A percentile compares a stretch with the other conserved stretches of the same genome.
These are phyloP conservation scores for Angomonas deanei DNA, from an alignment of 208 protist species.

Conservation along the genomic window DNA sequence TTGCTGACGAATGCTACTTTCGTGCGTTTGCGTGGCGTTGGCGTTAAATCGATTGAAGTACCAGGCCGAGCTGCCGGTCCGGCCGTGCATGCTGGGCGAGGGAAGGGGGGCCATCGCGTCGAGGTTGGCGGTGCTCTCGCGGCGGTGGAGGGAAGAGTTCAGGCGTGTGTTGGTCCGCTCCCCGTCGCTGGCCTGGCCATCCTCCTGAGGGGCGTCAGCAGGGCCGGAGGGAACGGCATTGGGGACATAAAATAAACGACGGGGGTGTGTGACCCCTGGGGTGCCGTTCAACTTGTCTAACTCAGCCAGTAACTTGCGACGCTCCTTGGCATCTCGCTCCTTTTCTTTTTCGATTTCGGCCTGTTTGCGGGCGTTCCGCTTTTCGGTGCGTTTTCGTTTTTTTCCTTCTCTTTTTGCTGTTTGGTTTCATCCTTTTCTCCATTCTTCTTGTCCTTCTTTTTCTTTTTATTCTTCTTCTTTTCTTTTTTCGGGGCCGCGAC, in stretches of 20 bases:
- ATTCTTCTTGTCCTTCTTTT: background rate
- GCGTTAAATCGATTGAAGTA: slow-evolving; percentile 39
- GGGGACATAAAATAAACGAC: background rate
- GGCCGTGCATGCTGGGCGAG: slow-evolving; percentile 33
- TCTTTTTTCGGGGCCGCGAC: background rate
- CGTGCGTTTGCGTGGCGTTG: slow-evolving; percentile 21
- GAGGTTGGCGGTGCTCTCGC: background rate
- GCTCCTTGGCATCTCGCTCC: slow-evolving; percentile 1
- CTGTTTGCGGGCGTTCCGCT: background rate
- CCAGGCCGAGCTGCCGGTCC: slow-evolving; percentile 53
- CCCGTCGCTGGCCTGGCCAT: background rate
- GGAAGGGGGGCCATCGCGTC: background rate
- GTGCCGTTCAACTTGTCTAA: background rate
- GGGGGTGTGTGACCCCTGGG: background rate
- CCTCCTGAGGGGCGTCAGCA: too few relatives aligned
- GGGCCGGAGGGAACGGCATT: slow-evolving; percentile 8
- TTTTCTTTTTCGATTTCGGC: slow-evolving; percentile 5
- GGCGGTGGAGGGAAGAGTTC: background rate
- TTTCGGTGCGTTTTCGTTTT: background rate
- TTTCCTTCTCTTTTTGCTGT: background rate
- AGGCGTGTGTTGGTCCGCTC: background rate
- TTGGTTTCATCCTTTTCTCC: background rate
- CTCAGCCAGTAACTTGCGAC: background rate
- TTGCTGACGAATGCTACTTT: background rate
- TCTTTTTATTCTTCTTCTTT: background rate